Conservation (phyloP, 306 rosid genomes). For the Alnus glutinosa region DNA sequence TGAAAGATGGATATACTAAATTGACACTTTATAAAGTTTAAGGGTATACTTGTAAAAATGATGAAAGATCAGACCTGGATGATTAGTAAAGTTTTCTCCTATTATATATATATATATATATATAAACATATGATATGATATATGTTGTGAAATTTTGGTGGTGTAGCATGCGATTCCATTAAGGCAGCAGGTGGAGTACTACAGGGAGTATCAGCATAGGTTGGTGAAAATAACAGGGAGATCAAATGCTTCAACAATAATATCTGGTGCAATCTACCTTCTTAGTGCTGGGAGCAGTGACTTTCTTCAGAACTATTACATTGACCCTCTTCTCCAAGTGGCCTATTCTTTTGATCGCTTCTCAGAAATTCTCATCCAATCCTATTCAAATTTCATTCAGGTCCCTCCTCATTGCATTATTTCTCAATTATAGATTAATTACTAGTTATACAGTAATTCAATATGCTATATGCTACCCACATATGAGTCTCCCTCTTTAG, state of each 20-base stretch:
- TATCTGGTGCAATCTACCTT: conserved; percentile 56
- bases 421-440: background rate
- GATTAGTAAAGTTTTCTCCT: no score
- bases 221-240: conserved; percentile 46
- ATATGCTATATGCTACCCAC: no score
- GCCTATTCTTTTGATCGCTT: conserved; percentile 48
- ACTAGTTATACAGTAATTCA: no score
- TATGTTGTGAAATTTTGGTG: conserved; percentile 2
- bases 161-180: conserved; percentile 50
- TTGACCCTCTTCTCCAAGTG: conserved; percentile 53
- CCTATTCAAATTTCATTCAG: conserved; percentile 53
- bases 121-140: background rate
- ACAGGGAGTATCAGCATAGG: conserved; percentile 53
- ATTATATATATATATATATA: background rate
- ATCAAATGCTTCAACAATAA: conserved; percentile 46
- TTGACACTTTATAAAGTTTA: no score
- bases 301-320: conserved; percentile 68
- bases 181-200: conserved; percentile 56
- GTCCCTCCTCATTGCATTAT: conserved; percentile 21
- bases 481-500: no score
- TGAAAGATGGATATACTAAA: no score
- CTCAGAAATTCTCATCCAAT: conserved; percentile 48
- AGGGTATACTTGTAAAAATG: no score
- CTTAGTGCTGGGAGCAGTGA: conserved; percentile 61
- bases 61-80: no score